Evolutionary conservation across 1,284 basidiomycete species (phyloP).

Genomic region (Termitomyces sp.): DNA sequence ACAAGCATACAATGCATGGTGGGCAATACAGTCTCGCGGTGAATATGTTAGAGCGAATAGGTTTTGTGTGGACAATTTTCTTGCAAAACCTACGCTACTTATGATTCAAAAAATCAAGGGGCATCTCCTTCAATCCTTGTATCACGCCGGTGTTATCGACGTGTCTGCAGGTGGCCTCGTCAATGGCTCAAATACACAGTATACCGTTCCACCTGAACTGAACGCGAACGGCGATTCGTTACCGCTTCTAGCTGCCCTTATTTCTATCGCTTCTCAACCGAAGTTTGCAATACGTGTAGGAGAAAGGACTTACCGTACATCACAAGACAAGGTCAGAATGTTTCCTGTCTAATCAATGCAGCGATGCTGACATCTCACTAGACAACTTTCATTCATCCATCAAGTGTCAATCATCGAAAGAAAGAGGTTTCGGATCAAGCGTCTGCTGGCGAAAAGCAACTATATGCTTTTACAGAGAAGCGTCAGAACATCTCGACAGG

Average conservation of each 20-base stretch:
- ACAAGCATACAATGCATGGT: constrained; percentile 83
- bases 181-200: constrained; percentile 21
- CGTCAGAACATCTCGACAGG: constrained; percentile 65
- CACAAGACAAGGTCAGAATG: constrained; percentile 76
- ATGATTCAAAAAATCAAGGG: constrained; percentile 83
- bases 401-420: constrained; percentile 82
- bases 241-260: constrained; percentile 81
- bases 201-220: constrained; percentile 60
- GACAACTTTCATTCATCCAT: constrained; percentile 76
- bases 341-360: background rate
- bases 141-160: constrained; percentile 78
- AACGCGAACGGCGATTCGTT: constrained; percentile 74
- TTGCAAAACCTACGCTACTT: constrained; percentile 79
- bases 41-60: constrained; percentile 63
- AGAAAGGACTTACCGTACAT: constrained; percentile 72
- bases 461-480: constrained; percentile 87
- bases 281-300: constrained; percentile 87
- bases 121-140: constrained; percentile 76
- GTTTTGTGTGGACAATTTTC: constrained; percentile 86
- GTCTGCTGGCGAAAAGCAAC: constrained; percentile 56
- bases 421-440: constrained; percentile 46
- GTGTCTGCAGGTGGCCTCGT: constrained; percentile 62
- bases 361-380: constrained; percentile 25
- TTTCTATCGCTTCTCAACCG: constrained; percentile 86
- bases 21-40: constrained; percentile 60